These are phyloP conservation scores for Chlorella vulgaris DNA, from an alignment of 139 green algal genomes.

Conservation along the genomic window DNA sequence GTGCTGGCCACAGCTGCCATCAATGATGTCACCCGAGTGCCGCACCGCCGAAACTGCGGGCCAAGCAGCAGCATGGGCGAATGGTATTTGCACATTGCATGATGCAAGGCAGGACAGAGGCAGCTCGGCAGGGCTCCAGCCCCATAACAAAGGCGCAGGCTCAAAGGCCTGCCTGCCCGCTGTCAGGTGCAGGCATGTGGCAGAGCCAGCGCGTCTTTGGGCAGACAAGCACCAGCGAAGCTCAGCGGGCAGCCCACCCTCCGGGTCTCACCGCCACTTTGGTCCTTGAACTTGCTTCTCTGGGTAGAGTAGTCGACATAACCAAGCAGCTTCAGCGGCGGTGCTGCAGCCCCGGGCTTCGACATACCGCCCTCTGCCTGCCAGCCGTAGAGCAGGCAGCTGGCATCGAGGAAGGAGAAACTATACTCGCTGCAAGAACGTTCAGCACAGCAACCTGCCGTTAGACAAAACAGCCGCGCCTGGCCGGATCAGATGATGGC, in stretches of 20 bases:
- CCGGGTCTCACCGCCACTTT: background rate
- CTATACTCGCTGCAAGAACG: background rate
- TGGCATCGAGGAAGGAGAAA: slow-evolving; percentile 19
- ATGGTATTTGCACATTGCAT: background rate
- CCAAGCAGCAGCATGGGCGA: background rate
- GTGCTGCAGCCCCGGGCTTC: background rate
- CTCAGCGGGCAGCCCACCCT: background rate
- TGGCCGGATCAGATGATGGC: too few relatives aligned
- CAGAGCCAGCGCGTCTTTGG: too few relatives aligned
- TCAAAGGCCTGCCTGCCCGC: too few relatives aligned
- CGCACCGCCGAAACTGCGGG: too few relatives aligned
- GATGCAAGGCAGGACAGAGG: background rate
- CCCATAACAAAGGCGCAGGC: too few relatives aligned
- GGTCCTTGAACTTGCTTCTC: background rate
- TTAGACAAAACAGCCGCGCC: too few relatives aligned
- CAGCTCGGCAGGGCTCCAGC: too few relatives aligned
- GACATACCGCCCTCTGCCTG: background rate
- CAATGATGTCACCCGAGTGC: slow-evolving; percentile 49
- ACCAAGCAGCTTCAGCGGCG: background rate
- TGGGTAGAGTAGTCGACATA: background rate
- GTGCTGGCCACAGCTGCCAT: slow-evolving; percentile 14
- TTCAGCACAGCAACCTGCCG: background rate
- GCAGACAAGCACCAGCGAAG: too few relatives aligned
- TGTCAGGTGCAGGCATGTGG: too few relatives aligned
- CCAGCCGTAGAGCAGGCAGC: slow-evolving; percentile 8